phyloP scores from a whole-genome alignment of 495 filamentous ascomycete species.

The Zalerion maritima region DNA sequence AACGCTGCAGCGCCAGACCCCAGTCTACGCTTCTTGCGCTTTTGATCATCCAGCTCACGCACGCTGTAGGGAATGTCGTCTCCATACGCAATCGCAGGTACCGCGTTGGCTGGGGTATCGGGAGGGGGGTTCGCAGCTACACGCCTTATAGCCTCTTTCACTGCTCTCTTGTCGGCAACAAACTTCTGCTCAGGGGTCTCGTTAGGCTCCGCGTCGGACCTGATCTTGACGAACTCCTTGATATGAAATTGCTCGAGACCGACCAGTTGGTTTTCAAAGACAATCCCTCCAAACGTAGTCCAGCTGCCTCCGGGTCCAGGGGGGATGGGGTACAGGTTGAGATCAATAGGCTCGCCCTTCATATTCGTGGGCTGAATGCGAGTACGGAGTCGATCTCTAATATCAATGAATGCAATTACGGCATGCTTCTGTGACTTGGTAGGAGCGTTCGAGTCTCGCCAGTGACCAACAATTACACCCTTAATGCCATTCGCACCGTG shows the following conservation, averaged over 20 bases:
- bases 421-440: constrained; percentile 29
- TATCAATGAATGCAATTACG: constrained; percentile 39
- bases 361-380: constrained; percentile 27
- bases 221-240: constrained; percentile 41
- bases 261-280: constrained; percentile 33
- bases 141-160: constrained; percentile 23
- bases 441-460: constrained; percentile 34
- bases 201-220: constrained; percentile 17
- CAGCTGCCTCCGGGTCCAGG: constrained; percentile 39
- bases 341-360: constrained; percentile 22
- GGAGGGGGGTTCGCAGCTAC: constrained; percentile 19
- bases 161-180: constrained; percentile 19
- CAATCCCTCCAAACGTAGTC: constrained; percentile 38
- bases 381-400: constrained; percentile 36
- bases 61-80: constrained; percentile 21
- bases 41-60: no score
- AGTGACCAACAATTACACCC: constrained; percentile 34
- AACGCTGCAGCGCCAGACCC: no score
- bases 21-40: no score
- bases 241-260: constrained; percentile 30
- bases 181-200: constrained; percentile 16
- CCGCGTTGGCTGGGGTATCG: constrained; percentile 17
- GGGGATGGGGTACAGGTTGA: constrained; percentile 26
- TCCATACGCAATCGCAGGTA: constrained; percentile 27
- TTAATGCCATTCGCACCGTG: constrained; percentile 20